phyloP scores from a whole-genome alignment of 257 asterid genomes.

The Ehretia macrophylla region DNA sequence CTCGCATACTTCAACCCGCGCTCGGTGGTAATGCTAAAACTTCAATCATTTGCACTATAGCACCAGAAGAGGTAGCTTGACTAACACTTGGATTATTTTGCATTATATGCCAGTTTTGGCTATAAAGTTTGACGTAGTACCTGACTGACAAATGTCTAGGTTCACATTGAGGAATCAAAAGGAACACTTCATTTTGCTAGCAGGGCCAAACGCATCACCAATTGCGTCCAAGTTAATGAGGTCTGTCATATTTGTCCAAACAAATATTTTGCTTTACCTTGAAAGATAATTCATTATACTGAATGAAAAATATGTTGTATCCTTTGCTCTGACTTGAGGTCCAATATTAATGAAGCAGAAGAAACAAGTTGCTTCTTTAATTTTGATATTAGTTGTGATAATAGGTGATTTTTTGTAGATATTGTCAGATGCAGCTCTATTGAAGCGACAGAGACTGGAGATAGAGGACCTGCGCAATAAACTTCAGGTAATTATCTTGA shows the following conservation, averaged over 20 bases:
- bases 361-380: neutral
- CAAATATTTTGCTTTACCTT: neutral
- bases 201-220: slow-evolving; percentile 94
- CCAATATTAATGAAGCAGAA: no score
- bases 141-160: slow-evolving; percentile 31
- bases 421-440: slow-evolving; percentile 89
- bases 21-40: slow-evolving; percentile 99
- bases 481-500: slow-evolving; percentile 63
- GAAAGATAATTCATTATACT: no score
- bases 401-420: slow-evolving; percentile 57
- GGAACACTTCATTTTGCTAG: slow-evolving; percentile 99
- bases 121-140: slow-evolving; percentile 7
- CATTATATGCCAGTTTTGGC: slow-evolving; percentile 5
- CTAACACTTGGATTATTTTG: slow-evolving; percentile 6
- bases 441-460: slow-evolving; percentile 85
- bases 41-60: slow-evolving; percentile 90
- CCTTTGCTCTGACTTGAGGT: no score
- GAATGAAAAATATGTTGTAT: no score
- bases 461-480: slow-evolving; percentile 81
- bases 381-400: slow-evolving; percentile 14
- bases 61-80: slow-evolving; percentile 86
- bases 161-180: slow-evolving; percentile 85
- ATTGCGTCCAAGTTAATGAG: slow-evolving; percentile 99
- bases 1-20: slow-evolving; percentile 99
- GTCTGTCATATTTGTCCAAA: slow-evolving; percentile 28